Evolutionary conservation across 2,329 filamentous ascomycete species (phyloP).

Genomic region (Beauveria bassiana): DNA sequence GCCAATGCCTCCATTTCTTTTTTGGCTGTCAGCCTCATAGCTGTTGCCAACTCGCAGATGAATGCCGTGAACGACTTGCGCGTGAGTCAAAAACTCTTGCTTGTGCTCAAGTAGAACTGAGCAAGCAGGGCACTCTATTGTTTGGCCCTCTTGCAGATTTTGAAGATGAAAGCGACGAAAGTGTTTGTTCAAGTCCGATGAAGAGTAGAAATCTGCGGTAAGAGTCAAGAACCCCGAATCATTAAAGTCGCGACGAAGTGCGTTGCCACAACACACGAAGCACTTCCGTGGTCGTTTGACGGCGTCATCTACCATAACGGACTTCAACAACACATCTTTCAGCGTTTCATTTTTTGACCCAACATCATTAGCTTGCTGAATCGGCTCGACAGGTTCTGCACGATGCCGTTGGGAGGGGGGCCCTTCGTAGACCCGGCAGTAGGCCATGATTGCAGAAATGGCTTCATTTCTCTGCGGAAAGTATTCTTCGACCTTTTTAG

Average conservation of each 20-base stretch:
- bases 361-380: background rate
- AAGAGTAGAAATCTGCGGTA: background rate
- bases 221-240: background rate
- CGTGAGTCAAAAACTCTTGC: background rate
- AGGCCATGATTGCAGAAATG: background rate
- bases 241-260: background rate
- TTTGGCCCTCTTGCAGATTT: background rate
- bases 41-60: background rate
- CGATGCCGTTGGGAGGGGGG: background rate
- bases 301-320: background rate
- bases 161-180: background rate
- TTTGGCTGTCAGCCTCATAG: background rate
- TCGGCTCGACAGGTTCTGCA: background rate
- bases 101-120: background rate
- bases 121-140: background rate
- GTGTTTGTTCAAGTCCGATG: background rate
- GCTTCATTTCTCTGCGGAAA: background rate
- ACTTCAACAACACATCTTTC: background rate
- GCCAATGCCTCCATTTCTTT: background rate
- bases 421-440: background rate
- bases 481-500: background rate
- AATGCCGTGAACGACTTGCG: background rate
- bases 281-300: background rate
- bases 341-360: background rate
- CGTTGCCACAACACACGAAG: background rate